Evolutionary conservation across 306 rosid species (phyloP), one percentile per base, ranked within the genome.

Genomic region (Styphnolobium japonicum): DNA sequence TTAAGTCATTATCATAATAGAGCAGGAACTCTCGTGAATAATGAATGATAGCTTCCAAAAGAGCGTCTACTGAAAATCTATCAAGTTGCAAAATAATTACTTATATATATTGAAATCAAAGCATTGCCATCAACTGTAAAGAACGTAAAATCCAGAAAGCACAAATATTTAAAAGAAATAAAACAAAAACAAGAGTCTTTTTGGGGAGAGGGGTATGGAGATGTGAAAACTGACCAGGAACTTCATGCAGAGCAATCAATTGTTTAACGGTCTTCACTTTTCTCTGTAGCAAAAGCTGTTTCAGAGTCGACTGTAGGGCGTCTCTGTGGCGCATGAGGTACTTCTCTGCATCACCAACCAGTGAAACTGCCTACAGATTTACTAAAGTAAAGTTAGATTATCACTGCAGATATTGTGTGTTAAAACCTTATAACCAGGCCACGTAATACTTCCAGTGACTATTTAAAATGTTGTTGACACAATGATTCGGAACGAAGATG

Each of bases 301-400:
- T 85, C 11, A 93, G 82, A 77, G 86, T 77, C 23, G 86, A 78
- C 58, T 78, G 88, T 39, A 95, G 78, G 15, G 85, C 91, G 6
- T 84, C 89, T 81, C 83, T 86, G 67, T 76, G 89, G 51, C 87
- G 84, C 77, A 82, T 75, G 22, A 95, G 90, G 61, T 81, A 91
- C 90, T 85, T 89, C 88, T 95, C 99, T 0, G 91, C 94, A 80
- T 93, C 96, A 7, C 98, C 98, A 48, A 69, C 84, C 11, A 84
- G 58, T 29, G 93, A 78, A 82, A 83, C 84, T 69, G 77, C 90
- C 97, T 93, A 75, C 37, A 58, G 73, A 75, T 61, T 61, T 16
- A 85, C n/a, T 51, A 2, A 46, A 34, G 12, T 70, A 52, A 58
- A 27, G 42, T 65, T 25, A 80, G 40, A 49, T 33, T 64, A 42